Percentiles rank a stretch among this genome's conserved stretches.
phyloP scores from a whole-genome alignment of 2,329 filamentous ascomycete species.

The Reticulascus tulasneorum region DNA sequence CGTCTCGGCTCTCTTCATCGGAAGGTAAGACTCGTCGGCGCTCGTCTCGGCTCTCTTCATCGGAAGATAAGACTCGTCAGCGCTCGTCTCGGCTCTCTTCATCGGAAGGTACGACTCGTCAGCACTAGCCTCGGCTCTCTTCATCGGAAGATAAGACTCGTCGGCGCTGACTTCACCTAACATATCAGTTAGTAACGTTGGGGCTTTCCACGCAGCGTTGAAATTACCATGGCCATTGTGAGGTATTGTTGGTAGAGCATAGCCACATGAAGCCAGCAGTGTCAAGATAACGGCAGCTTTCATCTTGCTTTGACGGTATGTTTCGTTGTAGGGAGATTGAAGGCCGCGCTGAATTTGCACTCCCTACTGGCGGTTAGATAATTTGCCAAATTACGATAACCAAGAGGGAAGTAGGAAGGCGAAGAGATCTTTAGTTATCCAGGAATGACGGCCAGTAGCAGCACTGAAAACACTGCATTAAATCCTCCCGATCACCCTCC shows the following conservation, averaged over 20 bases:
- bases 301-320: too few species aligned
- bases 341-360: too few species aligned
- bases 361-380: not conserved
- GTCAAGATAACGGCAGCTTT: constrained; percentile 3
- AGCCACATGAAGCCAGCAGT: constrained; percentile 2
- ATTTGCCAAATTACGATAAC: not conserved
- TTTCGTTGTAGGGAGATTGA: too few species aligned
- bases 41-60: too few species aligned
- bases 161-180: constrained; percentile 1
- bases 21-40: too few species aligned
- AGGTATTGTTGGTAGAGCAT: constrained; percentile 3
- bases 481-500: not conserved
- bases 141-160: constrained; percentile 7
- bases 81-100: constrained; percentile 3
- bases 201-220: not conserved
- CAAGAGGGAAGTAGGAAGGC: not conserved
- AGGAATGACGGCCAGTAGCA: too few species aligned
- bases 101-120: constrained; percentile 11
- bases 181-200: not conserved
- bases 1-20: constrained; percentile 1
- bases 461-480: not conserved
- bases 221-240: constrained; percentile 1
- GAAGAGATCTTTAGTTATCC: too few species aligned
- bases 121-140: constrained; percentile 2
- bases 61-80: constrained; percentile 6